Evolutionary conservation across 2,329 filamentous ascomycete genomes (phyloP), one percentile per base, ranked within the genome.

Genomic region (Aureobasidium subglaciale): DNA sequence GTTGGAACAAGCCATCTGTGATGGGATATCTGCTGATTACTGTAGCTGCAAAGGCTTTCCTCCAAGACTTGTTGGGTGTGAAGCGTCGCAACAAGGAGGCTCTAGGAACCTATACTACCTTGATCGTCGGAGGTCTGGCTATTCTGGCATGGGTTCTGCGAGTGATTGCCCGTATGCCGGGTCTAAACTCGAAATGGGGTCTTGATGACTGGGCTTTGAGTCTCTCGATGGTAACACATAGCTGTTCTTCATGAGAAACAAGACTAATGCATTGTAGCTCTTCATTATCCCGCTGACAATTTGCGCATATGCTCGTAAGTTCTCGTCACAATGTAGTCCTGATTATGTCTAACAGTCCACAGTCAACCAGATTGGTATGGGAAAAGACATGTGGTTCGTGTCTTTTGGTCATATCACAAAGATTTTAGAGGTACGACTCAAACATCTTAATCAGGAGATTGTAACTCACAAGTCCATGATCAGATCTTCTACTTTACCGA

Each of bases 301-400:
- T 27, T 53, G 49, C 18, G 49, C 49, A 29, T 53, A 53, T 50
- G 7, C 35, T 48, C 32, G 53, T 56, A 24, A 54, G 59, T 43
- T 2, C 18, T 20, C n/a, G 30, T 67, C 41, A 66, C 67, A n/a
- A 59, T 20, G 11, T 65, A 10, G 66, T 64, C 10, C 62, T 64
- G 5, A 11, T 64, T 11, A 59, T 71, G 1, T 64, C 64, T 35
- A 59, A 40, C 54, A 61, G 22, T 25, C 8, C n/a, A 3, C 15
- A 60, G 55, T 61, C 38, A 59, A 61, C 9, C 55, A 63, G 11
- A 16, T 56, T 10, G 63, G 63, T 13, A 56, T 64, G 6, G 63
- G 63, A 1, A 62, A 60, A 54, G 63, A 64, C 18, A 59, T 61
- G 35, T 61, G 60, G 60, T 57, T 53, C 16, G 45, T 60, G 5